These are phyloP conservation scores for Microsporum ferrugineum DNA, from an alignment of 2,329 filamentous ascomycete genomes.

Conservation along the genomic window DNA sequence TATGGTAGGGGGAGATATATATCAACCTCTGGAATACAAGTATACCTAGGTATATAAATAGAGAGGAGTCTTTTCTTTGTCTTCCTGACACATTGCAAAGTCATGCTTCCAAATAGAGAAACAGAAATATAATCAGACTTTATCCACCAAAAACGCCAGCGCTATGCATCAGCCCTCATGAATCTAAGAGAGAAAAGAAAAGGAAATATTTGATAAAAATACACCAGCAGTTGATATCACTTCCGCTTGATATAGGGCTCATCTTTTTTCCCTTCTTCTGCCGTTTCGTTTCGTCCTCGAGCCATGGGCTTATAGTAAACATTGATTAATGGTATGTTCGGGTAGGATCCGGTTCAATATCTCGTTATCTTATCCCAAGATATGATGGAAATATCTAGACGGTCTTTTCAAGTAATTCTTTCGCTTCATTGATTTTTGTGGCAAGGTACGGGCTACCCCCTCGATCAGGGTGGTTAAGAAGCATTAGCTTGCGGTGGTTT, in stretches of 20 bases:
- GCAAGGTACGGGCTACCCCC: conserved; percentile 93
- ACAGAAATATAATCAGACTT: not conserved
- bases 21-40: not conserved
- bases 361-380: not conserved
- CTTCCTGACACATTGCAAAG: not conserved
- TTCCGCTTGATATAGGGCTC: not conserved
- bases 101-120: not conserved
- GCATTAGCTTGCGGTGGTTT: conserved; percentile 89
- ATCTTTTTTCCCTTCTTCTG: not conserved
- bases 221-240: not conserved
- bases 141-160: not conserved
- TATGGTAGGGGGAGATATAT: not conserved
- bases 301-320: not conserved
- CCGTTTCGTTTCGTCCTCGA: not conserved
- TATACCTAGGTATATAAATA: not conserved
- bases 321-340: not conserved
- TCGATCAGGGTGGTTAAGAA: conserved; percentile 94
- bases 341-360: not conserved
- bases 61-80: conserved; percentile 1
- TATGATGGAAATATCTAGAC: not conserved
- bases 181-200: not conserved
- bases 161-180: conserved; percentile 3
- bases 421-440: conserved; percentile 97
- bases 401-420: conserved; percentile 80
- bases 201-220: not conserved